A percentile compares a stretch with the other conserved stretches of the same genome.
Evolutionary conservation across 805 yeast species (phyloP).

Genomic region (Candida anglica): DNA sequence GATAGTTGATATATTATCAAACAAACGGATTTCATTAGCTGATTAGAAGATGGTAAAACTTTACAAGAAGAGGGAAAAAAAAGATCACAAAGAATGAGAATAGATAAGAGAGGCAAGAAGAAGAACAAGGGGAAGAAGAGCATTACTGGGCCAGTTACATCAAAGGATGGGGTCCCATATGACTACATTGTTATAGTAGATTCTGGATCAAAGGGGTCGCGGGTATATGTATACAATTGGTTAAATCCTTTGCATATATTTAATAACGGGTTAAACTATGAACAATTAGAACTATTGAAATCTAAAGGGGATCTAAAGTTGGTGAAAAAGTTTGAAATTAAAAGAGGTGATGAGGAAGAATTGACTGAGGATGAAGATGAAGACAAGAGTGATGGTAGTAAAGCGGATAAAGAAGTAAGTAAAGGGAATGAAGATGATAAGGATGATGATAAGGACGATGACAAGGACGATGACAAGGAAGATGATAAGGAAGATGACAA

Average conservation of each 20-base stretch:
- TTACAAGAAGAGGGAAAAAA: no score
- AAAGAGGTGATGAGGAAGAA: conserved; percentile 6
- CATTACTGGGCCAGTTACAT: conserved; percentile 30
- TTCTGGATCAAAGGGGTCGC: conserved; percentile 63
- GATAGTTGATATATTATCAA: no score
- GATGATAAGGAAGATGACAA: conserved; percentile 7
- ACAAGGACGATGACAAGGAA: conserved; percentile 1
- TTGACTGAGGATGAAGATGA: no score
- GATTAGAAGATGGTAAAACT: no score
- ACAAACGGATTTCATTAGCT: no score
- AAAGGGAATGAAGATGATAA: conserved; percentile 2
- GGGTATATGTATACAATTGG: conserved; percentile 61
- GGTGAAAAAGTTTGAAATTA: conserved; percentile 7
- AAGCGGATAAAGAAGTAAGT: no score
- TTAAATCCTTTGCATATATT: conserved; percentile 33
- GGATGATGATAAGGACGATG: no score
- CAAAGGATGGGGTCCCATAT: conserved; percentile 45
- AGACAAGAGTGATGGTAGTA: conserved; percentile 2
- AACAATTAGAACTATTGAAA: conserved; percentile 2
- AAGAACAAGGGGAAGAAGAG: no score
- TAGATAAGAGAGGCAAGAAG: no score
- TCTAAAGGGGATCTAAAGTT: conserved; percentile 6
- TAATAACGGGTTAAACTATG: conserved; percentile 14
- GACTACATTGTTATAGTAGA: conserved; percentile 61
- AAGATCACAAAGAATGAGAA: no score